Percentiles rank a stretch among this genome's conserved stretches.
These are phyloP conservation scores for Nemania serpens DNA, from an alignment of 2,329 filamentous ascomycete genomes.

Conservation along the genomic window DNA sequence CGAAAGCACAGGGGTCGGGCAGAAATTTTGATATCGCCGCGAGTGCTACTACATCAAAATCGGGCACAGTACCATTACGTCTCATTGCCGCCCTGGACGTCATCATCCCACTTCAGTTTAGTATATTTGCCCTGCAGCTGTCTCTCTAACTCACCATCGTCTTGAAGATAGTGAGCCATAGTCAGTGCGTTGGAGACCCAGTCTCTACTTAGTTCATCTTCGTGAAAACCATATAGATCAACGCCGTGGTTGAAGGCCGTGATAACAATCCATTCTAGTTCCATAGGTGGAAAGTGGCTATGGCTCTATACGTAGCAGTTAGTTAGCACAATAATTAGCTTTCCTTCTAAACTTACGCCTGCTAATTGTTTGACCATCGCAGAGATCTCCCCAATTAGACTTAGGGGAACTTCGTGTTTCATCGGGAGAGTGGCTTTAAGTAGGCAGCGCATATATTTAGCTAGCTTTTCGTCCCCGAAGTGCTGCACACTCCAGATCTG, in stretches of 20 bases:
- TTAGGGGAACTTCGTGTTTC: constrained; percentile 59
- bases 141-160: constrained; percentile 54
- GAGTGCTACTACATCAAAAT: not conserved
- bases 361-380: constrained; percentile 56
- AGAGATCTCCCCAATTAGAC: constrained; percentile 67
- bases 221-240: constrained; percentile 63
- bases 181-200: constrained; percentile 69
- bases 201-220: constrained; percentile 58
- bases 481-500: constrained; percentile 62
- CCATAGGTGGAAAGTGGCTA: constrained; percentile 63
- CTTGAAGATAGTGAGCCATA: constrained; percentile 62
- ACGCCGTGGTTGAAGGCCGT: constrained; percentile 72
- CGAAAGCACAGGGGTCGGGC: no score
- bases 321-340: not conserved
- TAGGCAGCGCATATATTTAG: constrained; percentile 79
- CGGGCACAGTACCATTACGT: not conserved
- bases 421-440: constrained; percentile 69
- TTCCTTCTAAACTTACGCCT: constrained; percentile 45
- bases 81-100: not conserved
- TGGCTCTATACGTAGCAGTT: constrained; percentile 39
- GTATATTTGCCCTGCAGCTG: constrained; percentile 52
- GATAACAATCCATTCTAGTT: constrained; percentile 77
- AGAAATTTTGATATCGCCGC: not conserved
- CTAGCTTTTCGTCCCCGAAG: constrained; percentile 63
- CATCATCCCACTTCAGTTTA: constrained; percentile 40